Conservation (phyloP, 2,329 filamentous ascomycete genomes). For the Calonectria honghensis region DNA sequence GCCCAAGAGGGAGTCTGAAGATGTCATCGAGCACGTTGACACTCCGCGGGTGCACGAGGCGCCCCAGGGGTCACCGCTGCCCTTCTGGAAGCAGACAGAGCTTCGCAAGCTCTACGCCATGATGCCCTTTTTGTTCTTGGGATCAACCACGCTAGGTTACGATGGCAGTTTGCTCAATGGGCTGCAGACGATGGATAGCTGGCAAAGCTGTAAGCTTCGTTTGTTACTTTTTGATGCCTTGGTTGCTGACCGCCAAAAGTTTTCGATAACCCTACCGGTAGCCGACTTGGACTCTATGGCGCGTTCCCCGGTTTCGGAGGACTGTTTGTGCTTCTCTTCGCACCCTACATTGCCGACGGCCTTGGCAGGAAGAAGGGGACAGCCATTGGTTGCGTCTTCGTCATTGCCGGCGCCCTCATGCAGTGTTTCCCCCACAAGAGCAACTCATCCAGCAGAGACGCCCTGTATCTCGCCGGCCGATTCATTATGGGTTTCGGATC, state of each 20-base stretch:
- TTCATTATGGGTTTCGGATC: conserved; percentile 52
- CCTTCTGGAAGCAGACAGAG: conserved; percentile 52
- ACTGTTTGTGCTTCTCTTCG: conserved; percentile 52
- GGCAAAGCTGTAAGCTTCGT: conserved; percentile 39
- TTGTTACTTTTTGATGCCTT: background rate
- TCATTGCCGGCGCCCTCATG: conserved; percentile 48
- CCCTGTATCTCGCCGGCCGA: conserved; percentile 48
- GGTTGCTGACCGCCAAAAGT: conserved; percentile 39
- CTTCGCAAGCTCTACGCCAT: conserved; percentile 51
- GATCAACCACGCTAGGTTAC: conserved; percentile 50
- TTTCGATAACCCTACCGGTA: conserved; percentile 49
- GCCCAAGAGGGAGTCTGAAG: conserved; percentile 13
- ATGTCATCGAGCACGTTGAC: conserved; percentile 40
- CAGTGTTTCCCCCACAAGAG: conserved; percentile 49
- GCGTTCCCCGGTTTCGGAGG: conserved; percentile 53
- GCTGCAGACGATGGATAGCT: conserved; percentile 49
- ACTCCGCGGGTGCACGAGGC: conserved; percentile 22
- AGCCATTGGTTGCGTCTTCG: conserved; percentile 46
- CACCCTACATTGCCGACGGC: conserved; percentile 51
- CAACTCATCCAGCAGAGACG: conserved; percentile 41
- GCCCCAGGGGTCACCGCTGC: conserved; percentile 43
- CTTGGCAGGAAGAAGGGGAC: conserved; percentile 51
- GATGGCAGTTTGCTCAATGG: conserved; percentile 50
- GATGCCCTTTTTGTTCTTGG: conserved; percentile 52
- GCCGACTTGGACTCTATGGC: conserved; percentile 52